Conservation (phyloP, 2,329 filamentous ascomycete genomes). For the Pestalotiopsis sp. region DNA sequence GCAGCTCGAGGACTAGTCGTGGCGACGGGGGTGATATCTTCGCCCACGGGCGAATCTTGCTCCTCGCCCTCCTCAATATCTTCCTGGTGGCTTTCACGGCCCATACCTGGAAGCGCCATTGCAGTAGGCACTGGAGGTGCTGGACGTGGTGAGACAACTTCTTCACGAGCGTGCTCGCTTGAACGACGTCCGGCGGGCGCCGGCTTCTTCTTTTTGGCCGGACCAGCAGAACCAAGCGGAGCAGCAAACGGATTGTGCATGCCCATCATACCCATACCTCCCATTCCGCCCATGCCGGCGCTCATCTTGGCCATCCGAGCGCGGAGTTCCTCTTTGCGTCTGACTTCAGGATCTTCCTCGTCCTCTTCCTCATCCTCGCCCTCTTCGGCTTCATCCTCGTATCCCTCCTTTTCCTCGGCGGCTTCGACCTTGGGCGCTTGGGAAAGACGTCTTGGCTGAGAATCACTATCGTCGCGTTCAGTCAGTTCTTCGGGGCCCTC, state of each 20-base stretch:
- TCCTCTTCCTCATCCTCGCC: conserved; percentile 79
- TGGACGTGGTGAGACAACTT: conserved; percentile 40
- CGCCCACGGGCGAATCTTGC: conserved; percentile 41
- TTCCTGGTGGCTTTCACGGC: conserved; percentile 53
- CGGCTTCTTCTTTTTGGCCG: conserved; percentile 60
- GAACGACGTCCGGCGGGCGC: conserved; percentile 42
- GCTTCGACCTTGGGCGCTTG: conserved; percentile 45
- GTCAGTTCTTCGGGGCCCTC: conserved; percentile 63
- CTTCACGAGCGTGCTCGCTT: conserved; percentile 48
- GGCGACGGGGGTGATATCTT: conserved; percentile 31
- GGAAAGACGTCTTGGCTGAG: conserved; percentile 46
- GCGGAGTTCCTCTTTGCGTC: conserved; percentile 82
- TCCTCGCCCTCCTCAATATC: conserved; percentile 50
- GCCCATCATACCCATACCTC: conserved; percentile 66
- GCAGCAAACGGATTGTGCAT: conserved; percentile 76
- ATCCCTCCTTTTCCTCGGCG: conserved; percentile 37
- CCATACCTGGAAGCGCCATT: conserved; percentile 75
- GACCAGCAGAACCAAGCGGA: conserved; percentile 54
- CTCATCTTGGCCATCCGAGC: conserved; percentile 99
- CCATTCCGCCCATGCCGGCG: conserved; percentile 70
- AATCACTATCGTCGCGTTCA: conserved; percentile 76
- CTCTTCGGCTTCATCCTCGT: conserved; percentile 55
- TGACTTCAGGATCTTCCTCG: conserved; percentile 84
- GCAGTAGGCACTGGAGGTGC: conserved; percentile 58
- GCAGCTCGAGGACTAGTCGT: conserved; percentile 26